These are phyloP conservation scores for Saccharomyces hybrid DNA, from an alignment of 1,139 yeast species.

Conservation along the genomic window DNA sequence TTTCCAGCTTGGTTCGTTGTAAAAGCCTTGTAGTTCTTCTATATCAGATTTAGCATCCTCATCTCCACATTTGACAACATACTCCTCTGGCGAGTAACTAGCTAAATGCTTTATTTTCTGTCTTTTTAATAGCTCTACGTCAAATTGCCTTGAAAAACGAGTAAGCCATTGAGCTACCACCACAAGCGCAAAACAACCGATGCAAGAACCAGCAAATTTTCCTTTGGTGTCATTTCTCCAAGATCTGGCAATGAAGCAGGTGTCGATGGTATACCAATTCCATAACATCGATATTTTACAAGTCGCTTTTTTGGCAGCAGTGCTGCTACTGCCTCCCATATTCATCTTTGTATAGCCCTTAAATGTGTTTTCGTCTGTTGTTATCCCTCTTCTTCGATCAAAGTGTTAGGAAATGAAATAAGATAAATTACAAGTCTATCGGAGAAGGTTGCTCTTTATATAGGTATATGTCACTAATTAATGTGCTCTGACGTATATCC, in stretches of 20 bases:
- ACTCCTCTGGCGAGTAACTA: slow-evolving; percentile 4
- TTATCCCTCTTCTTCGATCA: background rate
- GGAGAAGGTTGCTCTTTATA: background rate
- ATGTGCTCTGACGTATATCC: background rate
- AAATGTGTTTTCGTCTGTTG: background rate
- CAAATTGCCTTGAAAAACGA: slow-evolving; percentile 48
- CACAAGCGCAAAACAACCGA: slow-evolving; percentile 54
- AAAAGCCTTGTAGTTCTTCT: background rate
- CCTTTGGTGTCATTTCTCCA: slow-evolving; percentile 59
- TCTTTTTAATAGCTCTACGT: slow-evolving; percentile 21
- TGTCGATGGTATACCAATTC: slow-evolving; percentile 54
- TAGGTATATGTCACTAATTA: background rate
- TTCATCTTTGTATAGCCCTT: slow-evolving; percentile 13
- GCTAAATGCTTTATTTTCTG: slow-evolving; percentile 10
- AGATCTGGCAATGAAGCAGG: slow-evolving; percentile 53
- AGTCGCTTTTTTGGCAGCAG: background rate
- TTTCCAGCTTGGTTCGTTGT: slow-evolving; percentile 7
- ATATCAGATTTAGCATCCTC: slow-evolving; percentile 2
- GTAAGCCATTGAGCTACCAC: slow-evolving; percentile 51
- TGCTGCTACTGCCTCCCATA: slow-evolving; percentile 19
- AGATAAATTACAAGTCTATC: background rate
- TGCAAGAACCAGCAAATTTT: slow-evolving; percentile 63
- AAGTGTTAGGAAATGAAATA: background rate
- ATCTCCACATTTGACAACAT: slow-evolving; percentile 8
- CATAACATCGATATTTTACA: slow-evolving; percentile 39